Base-by-base conservation (phyloP, 805 yeast genomes). In the Candida golubevii region DNA sequence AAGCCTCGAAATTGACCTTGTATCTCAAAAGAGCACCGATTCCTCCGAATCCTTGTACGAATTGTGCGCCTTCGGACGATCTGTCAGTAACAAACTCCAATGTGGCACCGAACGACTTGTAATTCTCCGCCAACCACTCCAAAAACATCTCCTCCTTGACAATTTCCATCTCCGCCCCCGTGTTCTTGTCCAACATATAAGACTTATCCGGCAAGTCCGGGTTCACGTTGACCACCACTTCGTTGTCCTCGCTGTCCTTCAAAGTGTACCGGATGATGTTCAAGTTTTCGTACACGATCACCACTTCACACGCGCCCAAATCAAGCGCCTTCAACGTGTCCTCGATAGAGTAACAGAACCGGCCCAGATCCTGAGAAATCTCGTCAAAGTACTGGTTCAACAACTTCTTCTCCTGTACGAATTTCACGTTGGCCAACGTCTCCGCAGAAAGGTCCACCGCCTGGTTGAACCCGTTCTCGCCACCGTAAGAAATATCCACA, bases 391-490 rank as follows among this genome's bases (percentile, higher is more conserved):
- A 93, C 57, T 75, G 78, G 50, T 87, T 85, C 63, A 93, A 83
- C 59, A 93, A 79, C 74, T 91, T 91, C 86, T 93, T 93, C 68
- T 93, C 99, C 74, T 93, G 99, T 49, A 93, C 91, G 65, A 93
- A 93, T 69, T 93, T 93, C 56, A 93, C 99, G 66, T 91, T 93
- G 39, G 97, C 85, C 62, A 93, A 78, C 26, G 99, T 86, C 75
- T 93, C 99, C 28, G 97, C 96, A 29, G 97, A 86, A 56, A 93
- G 77, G 70, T 93, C 99, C 59, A 93, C 95, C 36, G 99, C 99
- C 75, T 93, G 99, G 74, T 93, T 93, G 77, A 93, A 93, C 38
- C 99, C 99, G 66, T 93, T 93, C 71, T 93, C 99, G 65, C 99
- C 99, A 69, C 99, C 99, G 62, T 93, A 93, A 3, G 98, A 90